Conservation (phyloP, 2,329 filamentous ascomycete species). For the Epichloe baconii region DNA sequence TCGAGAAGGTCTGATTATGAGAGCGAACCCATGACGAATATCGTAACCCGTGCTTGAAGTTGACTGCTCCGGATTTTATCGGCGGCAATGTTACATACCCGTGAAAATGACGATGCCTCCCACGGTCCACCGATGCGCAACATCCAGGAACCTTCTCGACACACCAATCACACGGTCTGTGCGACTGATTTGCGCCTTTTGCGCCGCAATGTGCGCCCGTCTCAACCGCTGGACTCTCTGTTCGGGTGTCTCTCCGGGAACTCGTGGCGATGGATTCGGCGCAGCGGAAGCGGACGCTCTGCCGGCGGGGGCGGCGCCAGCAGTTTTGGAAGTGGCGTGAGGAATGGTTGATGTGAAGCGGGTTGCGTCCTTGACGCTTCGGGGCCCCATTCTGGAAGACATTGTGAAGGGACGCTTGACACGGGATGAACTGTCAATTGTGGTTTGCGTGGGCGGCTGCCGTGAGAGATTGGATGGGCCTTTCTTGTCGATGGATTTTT, state of each 20-base stretch:
- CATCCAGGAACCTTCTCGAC: conserved; percentile 39
- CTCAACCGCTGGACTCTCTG: conserved; percentile 57
- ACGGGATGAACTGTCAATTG: not conserved
- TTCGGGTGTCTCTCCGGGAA: conserved; percentile 47
- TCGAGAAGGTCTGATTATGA: too few species aligned
- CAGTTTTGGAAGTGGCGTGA: conserved; percentile 54
- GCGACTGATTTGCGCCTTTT: conserved; percentile 40
- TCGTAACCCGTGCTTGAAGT: too few species aligned
- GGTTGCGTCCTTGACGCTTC: conserved; percentile 67
- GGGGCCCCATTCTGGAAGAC: conserved; percentile 37
- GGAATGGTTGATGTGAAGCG: conserved; percentile 44
- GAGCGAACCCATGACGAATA: too few species aligned
- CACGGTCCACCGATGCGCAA: conserved; percentile 42
- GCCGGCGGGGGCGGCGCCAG: conserved; percentile 23
- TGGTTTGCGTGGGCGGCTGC: not conserved
- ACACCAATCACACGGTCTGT: conserved; percentile 36
- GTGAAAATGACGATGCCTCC: conserved; percentile 42
- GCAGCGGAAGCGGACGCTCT: conserved; percentile 10
- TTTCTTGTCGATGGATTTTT: conserved; percentile 23
- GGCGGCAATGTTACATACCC: conserved; percentile 29
- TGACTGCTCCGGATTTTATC: not conserved
- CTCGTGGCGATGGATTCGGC: conserved; percentile 16
- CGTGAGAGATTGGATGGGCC: not conserved
- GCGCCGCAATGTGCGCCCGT: conserved; percentile 54
- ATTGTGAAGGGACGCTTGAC: conserved; percentile 13